Evolutionary conservation across 164 flowering plant genomes (phyloP).

Genomic region (Chimonanthus salicifolius): DNA sequence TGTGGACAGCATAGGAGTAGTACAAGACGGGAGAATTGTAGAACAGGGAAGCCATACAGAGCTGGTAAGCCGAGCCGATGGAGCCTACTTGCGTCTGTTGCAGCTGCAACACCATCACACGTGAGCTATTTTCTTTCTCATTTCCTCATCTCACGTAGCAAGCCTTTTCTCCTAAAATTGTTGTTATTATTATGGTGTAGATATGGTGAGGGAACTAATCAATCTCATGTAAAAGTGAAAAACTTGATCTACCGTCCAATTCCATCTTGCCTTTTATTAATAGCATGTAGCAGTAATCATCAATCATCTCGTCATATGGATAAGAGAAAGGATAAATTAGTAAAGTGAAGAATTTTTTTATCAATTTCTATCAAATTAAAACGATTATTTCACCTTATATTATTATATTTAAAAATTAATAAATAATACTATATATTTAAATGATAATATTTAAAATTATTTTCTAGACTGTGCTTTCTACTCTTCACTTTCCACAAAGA

Average conservation of each 20-base stretch:
- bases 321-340: background rate
- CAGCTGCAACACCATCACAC: conserved; percentile 71
- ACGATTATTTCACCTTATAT: too few relatives aligned
- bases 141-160: background rate
- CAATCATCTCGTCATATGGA: background rate
- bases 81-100: conserved; percentile 77
- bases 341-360: too few relatives aligned
- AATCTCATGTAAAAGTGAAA: background rate
- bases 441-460: too few relatives aligned
- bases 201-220: background rate
- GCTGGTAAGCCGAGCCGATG: conserved; percentile 55
- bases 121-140: background rate
- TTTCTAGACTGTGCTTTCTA: too few relatives aligned
- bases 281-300: background rate
- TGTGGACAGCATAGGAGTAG: conserved; percentile 72
- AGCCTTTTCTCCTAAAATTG: too few relatives aligned
- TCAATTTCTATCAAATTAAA: too few relatives aligned
- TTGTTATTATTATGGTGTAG: background rate
- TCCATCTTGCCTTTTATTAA: background rate
- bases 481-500: too few relatives aligned
- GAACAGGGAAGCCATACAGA: conserved; percentile 88
- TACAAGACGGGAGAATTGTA: conserved; percentile 84
- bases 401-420: too few relatives aligned
- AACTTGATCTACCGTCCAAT: background rate
- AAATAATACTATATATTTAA: too few relatives aligned